Percentiles rank a stretch among this genome's conserved stretches.
Conservation (phyloP, 176 grass and related monocot genomes). For the Tillandsia fasciculata region DNA sequence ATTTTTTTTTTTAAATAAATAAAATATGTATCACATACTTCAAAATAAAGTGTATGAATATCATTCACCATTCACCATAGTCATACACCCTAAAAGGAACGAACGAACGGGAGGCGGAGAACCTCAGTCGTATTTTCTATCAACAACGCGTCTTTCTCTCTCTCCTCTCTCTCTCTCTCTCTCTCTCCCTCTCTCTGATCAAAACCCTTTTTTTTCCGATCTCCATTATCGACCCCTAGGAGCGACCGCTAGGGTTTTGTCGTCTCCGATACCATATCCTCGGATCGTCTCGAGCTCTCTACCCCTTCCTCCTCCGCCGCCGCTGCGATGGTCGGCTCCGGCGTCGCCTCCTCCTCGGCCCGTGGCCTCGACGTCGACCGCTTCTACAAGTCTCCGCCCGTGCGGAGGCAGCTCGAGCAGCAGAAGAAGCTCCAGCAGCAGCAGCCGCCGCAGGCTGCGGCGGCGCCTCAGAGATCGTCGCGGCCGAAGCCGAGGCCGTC, state of each 20-base stretch:
- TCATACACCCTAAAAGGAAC: too few relatives aligned
- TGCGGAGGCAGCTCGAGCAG: constrained; percentile 44
- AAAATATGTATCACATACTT: too few relatives aligned
- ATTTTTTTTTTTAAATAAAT: too few relatives aligned
- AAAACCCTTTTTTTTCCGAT: constrained; percentile 68
- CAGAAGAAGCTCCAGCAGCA: constrained; percentile 38
- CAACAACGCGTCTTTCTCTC: constrained; percentile 8
- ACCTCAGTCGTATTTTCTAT: constrained; percentile 23
- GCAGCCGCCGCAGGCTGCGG: constrained; percentile 19
- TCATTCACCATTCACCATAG: too few relatives aligned
- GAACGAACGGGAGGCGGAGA: constrained; percentile 22
- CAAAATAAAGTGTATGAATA: too few relatives aligned
- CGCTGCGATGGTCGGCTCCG: constrained; percentile 25
- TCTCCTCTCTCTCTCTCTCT: constrained; percentile 10
- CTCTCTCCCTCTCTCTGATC: constrained; percentile 9
- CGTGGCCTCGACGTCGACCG: constrained; percentile 29
- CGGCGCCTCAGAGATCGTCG: constrained; percentile 27
- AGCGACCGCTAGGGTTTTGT: neutral
- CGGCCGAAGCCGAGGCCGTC: constrained; percentile 17
- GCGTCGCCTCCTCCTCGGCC: constrained; percentile 36
- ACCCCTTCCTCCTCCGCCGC: constrained; percentile 5
- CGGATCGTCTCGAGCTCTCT: constrained; percentile 20
- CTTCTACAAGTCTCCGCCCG: constrained; percentile 57
- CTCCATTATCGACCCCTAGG: constrained; percentile 7
- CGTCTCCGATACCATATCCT: neutral